Base-by-base conservation (phyloP, 768 basidiomycete species). In the Lanmaoa pseudosensibilis region DNA sequence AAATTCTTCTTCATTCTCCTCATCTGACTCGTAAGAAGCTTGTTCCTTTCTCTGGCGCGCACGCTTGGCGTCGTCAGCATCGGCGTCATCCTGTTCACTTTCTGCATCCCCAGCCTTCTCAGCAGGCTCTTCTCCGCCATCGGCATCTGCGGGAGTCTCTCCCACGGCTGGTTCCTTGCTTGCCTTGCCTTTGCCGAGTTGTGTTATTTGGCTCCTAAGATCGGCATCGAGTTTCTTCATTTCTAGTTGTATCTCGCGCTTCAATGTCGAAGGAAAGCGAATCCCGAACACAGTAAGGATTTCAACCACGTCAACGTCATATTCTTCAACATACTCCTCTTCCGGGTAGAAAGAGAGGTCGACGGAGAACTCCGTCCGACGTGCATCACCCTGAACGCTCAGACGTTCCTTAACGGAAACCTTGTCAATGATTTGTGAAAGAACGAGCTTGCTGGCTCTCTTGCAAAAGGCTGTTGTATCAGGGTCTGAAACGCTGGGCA, bases 371-470 rank as follows among this genome's bases (percentile, higher is more conserved):
- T 85, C 81, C 46, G 92, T 90, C 57, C 83, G 81, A 40, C 95
- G 85, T 1, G 86, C 80, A 46, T 83, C 79, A 47, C 83, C 83
- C 57, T 87, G 83, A 27, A 82, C 79, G 16, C 78, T 81, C 19
- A 96, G 78, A 36, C 80, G 78, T 71, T 99, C 95, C 48, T 82
- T 88, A 15, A 99, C 94, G 0, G 76, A 77, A 45, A 96, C 87
- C 49, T 79, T 80, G 60, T 98, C 90, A 50, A 97, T 82, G 33
- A 98, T 77, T 69, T 98, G 92, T 5, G 95, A 90, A 21, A 98
- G 82, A 10, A 88, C 85, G 50, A 98, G 80, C 16, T 85, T 86
- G 60, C 87, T 93, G 18, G 92, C 91, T 54, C 85, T 81, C 72
- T 96, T 96, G 80, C 94, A 92, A 77, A 98, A 98, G 10, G 75